Conservation (phyloP, 2,329 filamentous ascomycete genomes). For the Pyricularia grisea region DNA sequence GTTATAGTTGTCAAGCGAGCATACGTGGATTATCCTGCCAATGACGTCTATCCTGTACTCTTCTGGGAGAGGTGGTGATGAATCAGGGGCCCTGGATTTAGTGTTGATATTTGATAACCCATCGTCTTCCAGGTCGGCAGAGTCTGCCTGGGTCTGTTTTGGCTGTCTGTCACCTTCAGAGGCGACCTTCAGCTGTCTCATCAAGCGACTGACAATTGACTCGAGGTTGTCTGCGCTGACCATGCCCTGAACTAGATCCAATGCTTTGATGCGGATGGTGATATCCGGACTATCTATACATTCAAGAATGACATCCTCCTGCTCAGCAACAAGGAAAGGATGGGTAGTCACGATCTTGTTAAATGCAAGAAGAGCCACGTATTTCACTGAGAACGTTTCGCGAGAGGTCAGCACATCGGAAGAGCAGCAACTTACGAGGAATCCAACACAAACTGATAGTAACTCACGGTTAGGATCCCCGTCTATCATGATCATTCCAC, state of each 20-base stretch:
- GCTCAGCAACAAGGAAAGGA: constrained; percentile 76
- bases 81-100: constrained; percentile 21
- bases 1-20: constrained; percentile 77
- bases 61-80: constrained; percentile 60
- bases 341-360: constrained; percentile 90
- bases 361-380: constrained; percentile 89
- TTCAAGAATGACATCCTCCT: constrained; percentile 92
- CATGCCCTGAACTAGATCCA: constrained; percentile 91
- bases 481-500: constrained; percentile 89
- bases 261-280: constrained; percentile 84
- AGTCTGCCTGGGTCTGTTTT: constrained; percentile 9
- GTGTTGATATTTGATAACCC: constrained; percentile 16
- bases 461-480: constrained; percentile 83
- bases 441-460: not conserved
- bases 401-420: not conserved
- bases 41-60: constrained; percentile 84
- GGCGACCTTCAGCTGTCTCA: constrained; percentile 72
- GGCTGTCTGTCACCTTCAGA: constrained; percentile 24
- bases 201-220: constrained; percentile 73
- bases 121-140: constrained; percentile 40
- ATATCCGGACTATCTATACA: constrained; percentile 96
- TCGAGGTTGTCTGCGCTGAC: constrained; percentile 80
- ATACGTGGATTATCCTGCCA: constrained; percentile 76
- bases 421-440: not conserved
- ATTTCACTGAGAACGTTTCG: constrained; percentile 66